These are phyloP conservation scores for Salix exigua DNA, from an alignment of 345 rosid genomes.

Conservation along the genomic window DNA sequence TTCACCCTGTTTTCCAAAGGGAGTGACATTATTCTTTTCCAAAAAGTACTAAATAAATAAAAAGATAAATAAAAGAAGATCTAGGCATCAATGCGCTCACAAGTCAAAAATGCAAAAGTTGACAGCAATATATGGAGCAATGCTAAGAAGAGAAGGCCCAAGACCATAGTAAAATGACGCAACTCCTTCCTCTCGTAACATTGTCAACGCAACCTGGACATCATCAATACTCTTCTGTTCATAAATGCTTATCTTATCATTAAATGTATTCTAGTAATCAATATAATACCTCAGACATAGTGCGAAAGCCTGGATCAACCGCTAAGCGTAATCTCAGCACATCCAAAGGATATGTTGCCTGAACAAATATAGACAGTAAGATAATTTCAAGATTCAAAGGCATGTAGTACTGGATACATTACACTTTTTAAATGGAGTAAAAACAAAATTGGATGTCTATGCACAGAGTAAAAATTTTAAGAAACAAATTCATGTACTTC, in stretches of 20 bases:
- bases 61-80: background rate
- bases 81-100: slow-evolving; percentile 47
- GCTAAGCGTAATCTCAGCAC: slow-evolving; percentile 87
- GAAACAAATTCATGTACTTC: background rate
- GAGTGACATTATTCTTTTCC: background rate
- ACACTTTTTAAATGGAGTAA: background rate
- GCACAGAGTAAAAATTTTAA: background rate
- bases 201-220: slow-evolving; percentile 75
- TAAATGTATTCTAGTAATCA: slow-evolving; percentile 1
- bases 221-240: slow-evolving; percentile 7
- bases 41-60: background rate
- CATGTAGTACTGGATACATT: background rate
- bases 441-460: background rate
- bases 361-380: slow-evolving; percentile 10
- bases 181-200: slow-evolving; percentile 91
- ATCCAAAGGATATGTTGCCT: slow-evolving; percentile 96
- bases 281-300: slow-evolving; percentile 75
- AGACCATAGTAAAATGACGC: slow-evolving; percentile 87
- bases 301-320: slow-evolving; percentile 79
- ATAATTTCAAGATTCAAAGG: background rate
- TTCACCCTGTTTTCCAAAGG: slow-evolving; percentile 59
- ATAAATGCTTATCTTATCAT: slow-evolving; percentile 10
- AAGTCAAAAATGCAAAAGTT: slow-evolving; percentile 91
- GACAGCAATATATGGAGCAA: slow-evolving; percentile 95
- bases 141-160: slow-evolving; percentile 89